Conservation (phyloP, 805 yeast genomes). For the Candida maris region DNA sequence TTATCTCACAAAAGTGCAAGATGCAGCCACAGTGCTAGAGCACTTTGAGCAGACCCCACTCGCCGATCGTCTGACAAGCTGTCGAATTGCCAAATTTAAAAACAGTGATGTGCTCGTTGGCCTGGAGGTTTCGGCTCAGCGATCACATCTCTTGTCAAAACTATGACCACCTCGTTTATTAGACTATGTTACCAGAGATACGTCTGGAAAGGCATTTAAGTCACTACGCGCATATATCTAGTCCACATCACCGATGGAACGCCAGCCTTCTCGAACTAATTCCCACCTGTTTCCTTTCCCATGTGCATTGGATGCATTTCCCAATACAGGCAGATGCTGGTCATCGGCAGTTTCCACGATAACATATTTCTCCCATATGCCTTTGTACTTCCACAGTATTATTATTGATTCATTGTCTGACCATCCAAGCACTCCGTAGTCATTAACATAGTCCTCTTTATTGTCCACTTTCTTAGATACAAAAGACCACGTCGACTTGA, state of each 20-base stretch:
- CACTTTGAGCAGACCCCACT: neutral
- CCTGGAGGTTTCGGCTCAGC: constrained; percentile 1
- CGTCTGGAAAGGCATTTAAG: no score
- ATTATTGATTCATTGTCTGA: constrained; percentile 68
- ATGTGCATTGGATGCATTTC: neutral
- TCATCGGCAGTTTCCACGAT: constrained; percentile 49
- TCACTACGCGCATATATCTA: constrained; percentile 6
- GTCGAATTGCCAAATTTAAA: neutral
- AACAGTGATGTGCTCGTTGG: neutral
- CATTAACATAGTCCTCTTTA: constrained; percentile 31
- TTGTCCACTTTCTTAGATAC: constrained; percentile 58
- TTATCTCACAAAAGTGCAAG: neutral
- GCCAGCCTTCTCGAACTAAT: constrained; percentile 69
- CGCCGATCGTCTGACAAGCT: neutral
- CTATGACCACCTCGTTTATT: constrained; percentile 1
- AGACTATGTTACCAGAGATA: no score
- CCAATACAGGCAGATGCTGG: constrained; percentile 1
- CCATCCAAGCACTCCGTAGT: constrained; percentile 65
- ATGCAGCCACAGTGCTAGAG: neutral
- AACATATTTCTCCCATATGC: constrained; percentile 84
- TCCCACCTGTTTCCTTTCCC: constrained; percentile 40
- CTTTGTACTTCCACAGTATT: constrained; percentile 68
- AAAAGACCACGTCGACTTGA: constrained; percentile 85
- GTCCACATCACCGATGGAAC: constrained; percentile 43
- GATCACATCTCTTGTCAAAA: neutral